A percentile compares a stretch with the other conserved stretches of the same genome.
phyloP scores from a whole-genome alignment of 805 yeast genomes.

The Candida lessepsii region DNA sequence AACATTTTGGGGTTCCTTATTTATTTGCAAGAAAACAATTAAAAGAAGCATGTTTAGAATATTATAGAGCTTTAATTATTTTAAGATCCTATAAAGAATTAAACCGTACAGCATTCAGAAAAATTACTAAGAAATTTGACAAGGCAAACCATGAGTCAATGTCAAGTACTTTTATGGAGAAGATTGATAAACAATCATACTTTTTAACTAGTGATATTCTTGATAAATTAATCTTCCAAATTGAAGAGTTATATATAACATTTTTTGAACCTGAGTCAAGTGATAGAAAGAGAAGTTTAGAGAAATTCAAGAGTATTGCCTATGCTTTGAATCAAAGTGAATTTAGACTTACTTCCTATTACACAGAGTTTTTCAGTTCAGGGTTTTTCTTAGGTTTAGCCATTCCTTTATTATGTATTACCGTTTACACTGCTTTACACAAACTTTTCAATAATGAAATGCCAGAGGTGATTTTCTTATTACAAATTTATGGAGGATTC shows the following conservation, averaged over 20 bases:
- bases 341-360: constrained; percentile 28
- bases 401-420: constrained; percentile 63
- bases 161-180: constrained; percentile 51
- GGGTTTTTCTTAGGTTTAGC: constrained; percentile 73
- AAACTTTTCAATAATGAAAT: constrained; percentile 36
- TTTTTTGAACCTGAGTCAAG: constrained; percentile 55
- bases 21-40: constrained; percentile 64
- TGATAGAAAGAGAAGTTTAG: constrained; percentile 67
- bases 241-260: constrained; percentile 66
- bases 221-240: constrained; percentile 59
- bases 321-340: constrained; percentile 35
- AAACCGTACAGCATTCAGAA: constrained; percentile 86
- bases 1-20: constrained; percentile 51
- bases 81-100: constrained; percentile 68
- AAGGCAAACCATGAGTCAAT: constrained; percentile 55
- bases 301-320: constrained; percentile 53
- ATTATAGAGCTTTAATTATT: constrained; percentile 69
- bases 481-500: constrained; percentile 95
- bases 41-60: constrained; percentile 67
- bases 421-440: constrained; percentile 51
- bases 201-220: constrained; percentile 63
- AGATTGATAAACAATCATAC: constrained; percentile 50
- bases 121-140: constrained; percentile 87
- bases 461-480: constrained; percentile 57
- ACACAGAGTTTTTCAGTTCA: constrained; percentile 51